Evolutionary conservation across 1,284 basidiomycete genomes (phyloP).

Genomic region (Paramarasmius palmivorus): DNA sequence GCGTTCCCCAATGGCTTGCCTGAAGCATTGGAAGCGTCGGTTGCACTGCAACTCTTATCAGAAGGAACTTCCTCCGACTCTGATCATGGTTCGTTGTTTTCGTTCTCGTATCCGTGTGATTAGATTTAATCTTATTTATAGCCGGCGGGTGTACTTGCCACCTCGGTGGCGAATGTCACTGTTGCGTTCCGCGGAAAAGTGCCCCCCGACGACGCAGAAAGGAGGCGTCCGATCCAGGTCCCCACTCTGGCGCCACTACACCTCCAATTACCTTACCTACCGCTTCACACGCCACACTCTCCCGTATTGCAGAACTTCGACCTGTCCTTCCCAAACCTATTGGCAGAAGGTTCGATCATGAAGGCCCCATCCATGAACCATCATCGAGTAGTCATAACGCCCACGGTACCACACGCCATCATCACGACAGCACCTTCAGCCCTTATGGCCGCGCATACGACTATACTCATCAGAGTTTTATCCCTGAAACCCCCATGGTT

Average conservation of each 20-base stretch:
- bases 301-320: slow-evolving; percentile 56
- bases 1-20: slow-evolving; percentile 73
- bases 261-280: slow-evolving; percentile 7
- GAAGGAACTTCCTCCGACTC: slow-evolving; percentile 48
- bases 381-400: slow-evolving; percentile 31
- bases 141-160: slow-evolving; percentile 46
- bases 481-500: background rate
- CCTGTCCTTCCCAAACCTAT: slow-evolving; percentile 52
- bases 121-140: slow-evolving; percentile 34
- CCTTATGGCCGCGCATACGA: slow-evolving; percentile 68
- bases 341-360: slow-evolving; percentile 15
- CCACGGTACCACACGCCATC: slow-evolving; percentile 31
- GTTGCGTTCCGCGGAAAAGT: slow-evolving; percentile 49
- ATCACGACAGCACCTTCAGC: slow-evolving; percentile 44
- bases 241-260: background rate
- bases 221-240: slow-evolving; percentile 22
- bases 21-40: slow-evolving; percentile 62
- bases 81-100: slow-evolving; percentile 46
- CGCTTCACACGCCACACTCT: slow-evolving; percentile 33
- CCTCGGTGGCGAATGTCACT: slow-evolving; percentile 49
- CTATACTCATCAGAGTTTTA: slow-evolving; percentile 20
- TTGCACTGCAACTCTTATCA: slow-evolving; percentile 41
- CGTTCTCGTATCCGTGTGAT: slow-evolving; percentile 17
- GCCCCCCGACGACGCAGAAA: slow-evolving; percentile 25
- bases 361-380: slow-evolving; percentile 40